Conservation (phyloP, 352 stramenopile species). For the Phytophthora sp. region DNA sequence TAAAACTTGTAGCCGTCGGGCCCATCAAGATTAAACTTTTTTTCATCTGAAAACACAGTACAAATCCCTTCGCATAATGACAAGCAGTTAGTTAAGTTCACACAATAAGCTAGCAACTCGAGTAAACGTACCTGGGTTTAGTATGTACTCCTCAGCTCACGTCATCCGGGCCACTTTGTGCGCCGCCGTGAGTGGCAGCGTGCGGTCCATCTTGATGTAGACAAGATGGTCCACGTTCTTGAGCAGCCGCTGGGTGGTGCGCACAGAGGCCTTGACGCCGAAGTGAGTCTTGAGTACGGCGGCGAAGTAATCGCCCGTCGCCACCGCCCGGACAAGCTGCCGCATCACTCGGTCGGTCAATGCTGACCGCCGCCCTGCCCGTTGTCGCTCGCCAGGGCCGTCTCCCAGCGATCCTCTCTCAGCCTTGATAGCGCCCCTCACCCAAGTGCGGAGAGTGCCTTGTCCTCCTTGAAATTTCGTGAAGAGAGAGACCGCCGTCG, state of each 20-base stretch:
- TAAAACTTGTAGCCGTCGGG: too few relatives aligned
- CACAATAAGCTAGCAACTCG: too few relatives aligned
- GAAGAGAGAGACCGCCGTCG: neutral
- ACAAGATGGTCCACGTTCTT: too few relatives aligned
- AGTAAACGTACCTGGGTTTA: neutral
- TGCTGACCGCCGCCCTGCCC: neutral
- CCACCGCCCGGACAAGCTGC: too few relatives aligned
- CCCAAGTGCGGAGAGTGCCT: too few relatives aligned
- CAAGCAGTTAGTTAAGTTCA: too few relatives aligned
- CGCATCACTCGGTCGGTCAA: neutral
- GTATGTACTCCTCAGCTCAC: constrained; percentile 3
- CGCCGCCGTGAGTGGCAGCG: neutral
- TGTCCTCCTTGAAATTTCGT: neutral
- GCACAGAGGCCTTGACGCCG: neutral
- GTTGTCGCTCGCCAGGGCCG: neutral
- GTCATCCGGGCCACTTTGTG: neutral
- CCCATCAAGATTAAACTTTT: too few relatives aligned
- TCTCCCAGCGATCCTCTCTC: neutral
- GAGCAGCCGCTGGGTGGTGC: neutral
- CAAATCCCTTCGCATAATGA: too few relatives aligned
- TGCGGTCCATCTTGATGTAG: too few relatives aligned
- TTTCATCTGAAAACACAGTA: too few relatives aligned
- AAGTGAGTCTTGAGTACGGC: neutral
- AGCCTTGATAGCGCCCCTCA: neutral
- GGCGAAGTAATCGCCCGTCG: too few relatives aligned